Evolutionary conservation across 2,329 filamentous ascomycete species (phyloP), one percentile per base, ranked within the genome.

Genomic region (Fusarium humuli): DNA sequence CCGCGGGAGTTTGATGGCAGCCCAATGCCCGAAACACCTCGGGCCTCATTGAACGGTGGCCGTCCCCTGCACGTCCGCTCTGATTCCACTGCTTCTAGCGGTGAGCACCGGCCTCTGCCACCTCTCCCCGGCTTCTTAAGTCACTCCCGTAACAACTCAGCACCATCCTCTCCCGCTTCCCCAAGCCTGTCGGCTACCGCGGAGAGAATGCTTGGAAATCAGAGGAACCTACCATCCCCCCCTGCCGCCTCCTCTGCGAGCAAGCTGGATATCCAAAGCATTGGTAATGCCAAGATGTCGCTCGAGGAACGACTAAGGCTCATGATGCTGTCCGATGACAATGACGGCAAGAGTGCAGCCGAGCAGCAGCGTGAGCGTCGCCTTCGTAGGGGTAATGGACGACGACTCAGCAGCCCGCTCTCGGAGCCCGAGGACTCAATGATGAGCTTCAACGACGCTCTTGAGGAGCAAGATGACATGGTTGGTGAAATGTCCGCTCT

Each of bases 301-400:
- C 84, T 97, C 5, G 94, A 97, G 77, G 94, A 98, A 77, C 88
- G 94, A 47, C 84, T 98, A 54, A 91, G 91, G 76, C 86, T 97
- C 49, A 96, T 98, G 93, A 94, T 95, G 90, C 87, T 94, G 47
- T 92, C 93, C 20, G 88, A 92, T 57, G 89, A 91, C 61, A 83
- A 83, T 22, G 81, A 81, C 42, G 81, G 80, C 52, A 90, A 89
- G 78, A 83, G 85, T 3, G 88, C 88, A 37, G 88, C 87, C 5
- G 89, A 91, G 77, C 86, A 87, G 70, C 90, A 92, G 78, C 85
- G 90, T 52, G 90, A 92, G 79, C 87, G 91, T 63, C 88, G 90
- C 27, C 88, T 92, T 83, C 85, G 90, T 73, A 87, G 90, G 69
- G 90, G 86, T 57, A 85, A 83, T 61, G 77, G 84, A 71, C 83